phyloP scores from a whole-genome alignment of 257 asterid genomes.

The Capsicum pubescens region DNA sequence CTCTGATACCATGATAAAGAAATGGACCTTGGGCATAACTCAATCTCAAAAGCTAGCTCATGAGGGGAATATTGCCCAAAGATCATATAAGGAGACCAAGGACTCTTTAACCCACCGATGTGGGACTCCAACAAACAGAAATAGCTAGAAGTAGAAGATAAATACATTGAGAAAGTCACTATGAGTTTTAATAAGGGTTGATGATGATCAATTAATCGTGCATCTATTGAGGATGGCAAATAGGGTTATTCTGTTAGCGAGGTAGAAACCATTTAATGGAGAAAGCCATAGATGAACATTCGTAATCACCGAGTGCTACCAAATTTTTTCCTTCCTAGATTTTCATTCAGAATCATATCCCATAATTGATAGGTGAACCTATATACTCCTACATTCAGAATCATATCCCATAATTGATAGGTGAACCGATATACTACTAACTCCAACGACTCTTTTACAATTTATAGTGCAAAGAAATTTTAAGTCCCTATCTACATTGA shows the following conservation, averaged over 20 bases:
- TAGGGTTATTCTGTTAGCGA: background rate
- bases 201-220: background rate
- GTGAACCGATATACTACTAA: background rate
- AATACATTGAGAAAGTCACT: background rate
- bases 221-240: background rate
- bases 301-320: background rate
- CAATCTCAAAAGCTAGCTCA: too few relatives aligned
- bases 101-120: too few relatives aligned
- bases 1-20: too few relatives aligned
- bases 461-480: background rate
- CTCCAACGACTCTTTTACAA: background rate
- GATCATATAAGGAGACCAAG: too few relatives aligned
- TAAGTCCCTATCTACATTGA: too few relatives aligned
- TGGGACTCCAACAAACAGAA: background rate
- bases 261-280: slow-evolving; percentile 10
- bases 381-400: background rate
- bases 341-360: background rate
- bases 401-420: background rate
- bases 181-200: background rate
- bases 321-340: background rate
- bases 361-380: background rate
- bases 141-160: background rate
- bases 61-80: too few relatives aligned
- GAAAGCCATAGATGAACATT: background rate
- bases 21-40: too few relatives aligned